Evolutionary conservation across 192 early-diverging fungal genomes (phyloP), one percentile per base, ranked within the genome.

Genomic region (Podila minutissima): DNA sequence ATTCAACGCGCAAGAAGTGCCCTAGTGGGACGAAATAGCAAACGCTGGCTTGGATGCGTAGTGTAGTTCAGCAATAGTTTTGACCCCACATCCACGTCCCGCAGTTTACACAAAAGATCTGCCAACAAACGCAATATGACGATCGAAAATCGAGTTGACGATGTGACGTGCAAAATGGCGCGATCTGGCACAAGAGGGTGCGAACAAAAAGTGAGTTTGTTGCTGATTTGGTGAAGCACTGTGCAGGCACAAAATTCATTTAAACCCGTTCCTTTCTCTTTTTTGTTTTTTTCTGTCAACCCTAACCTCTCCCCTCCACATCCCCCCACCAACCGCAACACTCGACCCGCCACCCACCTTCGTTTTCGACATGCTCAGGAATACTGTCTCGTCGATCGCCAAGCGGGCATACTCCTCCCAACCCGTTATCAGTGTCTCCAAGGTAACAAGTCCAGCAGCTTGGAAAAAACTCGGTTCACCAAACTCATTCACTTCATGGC

Each of bases 341-440:
- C 33, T 24, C 3, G 29, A 13, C 48, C 24, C 38, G 20, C 29
- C 22, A 28, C 29, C 29, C 29, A 1, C n/a, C 15, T n/a, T 33
- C 57, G 19, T 33, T 19, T 26, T 53, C 20, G 35, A 24, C 37
- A 81, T 81, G 77, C 15, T 81, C 71, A 73, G 71, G 71, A 69
- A 66, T 35, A 61, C 66, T 64, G 37, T 81, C 33, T 50, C 66
- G 24, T 37, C 66, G 32, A 19, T 73, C 48, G 49, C 62, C 3
- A 72, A 57, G 57, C 33, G 77, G 29, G 31, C 53, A 24, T 81
- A 73, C 62, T 59, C 77, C 0, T 73, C 77, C n/a, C 51, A 72
- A n/a, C 77, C 77, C n/a, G 62, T 81, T 48, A 81, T 81, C 61
- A 68, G 65, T 12, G 77, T 66, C 28, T 67, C 77, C 28, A 81